phyloP scores from a whole-genome alignment of 2,329 filamentous ascomycete genomes.

The Neocucurbitaria cava region DNA sequence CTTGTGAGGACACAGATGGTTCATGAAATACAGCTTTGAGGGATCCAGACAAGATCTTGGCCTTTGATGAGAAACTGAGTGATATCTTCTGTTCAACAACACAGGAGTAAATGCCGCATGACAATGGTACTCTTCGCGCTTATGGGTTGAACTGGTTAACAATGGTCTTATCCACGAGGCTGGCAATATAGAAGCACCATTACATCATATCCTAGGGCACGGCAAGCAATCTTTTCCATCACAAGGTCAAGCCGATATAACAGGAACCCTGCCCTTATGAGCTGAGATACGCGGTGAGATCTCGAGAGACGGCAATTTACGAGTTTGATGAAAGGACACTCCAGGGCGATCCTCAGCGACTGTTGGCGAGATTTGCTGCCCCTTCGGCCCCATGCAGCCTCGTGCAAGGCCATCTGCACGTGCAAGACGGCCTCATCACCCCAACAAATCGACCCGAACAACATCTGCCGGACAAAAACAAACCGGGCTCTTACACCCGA shows the following conservation, averaged over 20 bases:
- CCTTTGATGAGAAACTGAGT: no score
- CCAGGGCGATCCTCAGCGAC: conserved; percentile 13
- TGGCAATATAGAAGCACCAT: neutral
- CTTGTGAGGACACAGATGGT: no score
- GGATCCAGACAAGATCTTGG: no score
- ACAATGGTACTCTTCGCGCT: no score
- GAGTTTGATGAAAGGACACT: conserved; percentile 20
- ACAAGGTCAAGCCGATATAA: conserved; percentile 3
- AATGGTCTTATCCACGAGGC: no score
- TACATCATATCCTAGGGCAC: conserved; percentile 1
- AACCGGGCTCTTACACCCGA: neutral
- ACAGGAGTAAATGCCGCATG: neutral
- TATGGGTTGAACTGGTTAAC: no score
- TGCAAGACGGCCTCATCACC: neutral
- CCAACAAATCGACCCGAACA: neutral
- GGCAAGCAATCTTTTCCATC: neutral
- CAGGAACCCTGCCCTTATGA: conserved; percentile 7
- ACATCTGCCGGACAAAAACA: neutral
- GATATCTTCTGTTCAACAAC: no score
- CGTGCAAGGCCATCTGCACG: conserved; percentile 1
- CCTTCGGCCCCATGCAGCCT: conserved; percentile 14
- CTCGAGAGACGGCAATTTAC: conserved; percentile 10
- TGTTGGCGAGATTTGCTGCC: conserved; percentile 14
- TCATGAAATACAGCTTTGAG: no score
- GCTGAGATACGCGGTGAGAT: conserved; percentile 1